Base-by-base conservation (phyloP, 768 basidiomycete species). In the Cytidiella melzeri region DNA sequence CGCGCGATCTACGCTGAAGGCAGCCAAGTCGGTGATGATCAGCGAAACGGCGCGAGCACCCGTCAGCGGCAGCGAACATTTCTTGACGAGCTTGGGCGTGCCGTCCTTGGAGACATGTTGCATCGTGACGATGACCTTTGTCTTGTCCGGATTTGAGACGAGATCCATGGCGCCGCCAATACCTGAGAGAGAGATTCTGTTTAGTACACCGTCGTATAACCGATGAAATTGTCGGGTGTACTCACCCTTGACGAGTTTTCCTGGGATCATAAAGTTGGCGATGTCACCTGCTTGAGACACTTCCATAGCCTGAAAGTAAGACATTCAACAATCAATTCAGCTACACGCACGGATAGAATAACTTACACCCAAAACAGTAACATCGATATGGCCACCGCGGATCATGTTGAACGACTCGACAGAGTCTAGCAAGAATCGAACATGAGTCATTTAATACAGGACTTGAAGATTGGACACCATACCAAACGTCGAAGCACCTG, bases 241-340 rank as follows among this genome's bases (percentile, higher is more conserved):
- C 63, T 11, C 55, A 78, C 86, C 87, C 74, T 87, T 89, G 26
- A 90, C 75, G 62, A 91, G 77, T 71, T 95, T 93, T 10, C 91
- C 90, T 9, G 92, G 93, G 62, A 95, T 92, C 92, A 95, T 96
- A 66, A 89, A 96, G 73, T 96, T 96, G 45, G 93, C 93, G 52
- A 96, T 84, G 62, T 96, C 93, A 42, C 89, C 92, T 4, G 81
- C 80, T 55, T 89, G 83, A 2, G 89, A 91, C 39, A 96, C 92
- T 75, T 96, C 80, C 88, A 96, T 90, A 4, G 91, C 91, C 87
- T 91, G 50, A 10, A 34, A 34, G 13, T 19, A 28, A 34, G 21
- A 36, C 9, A 36, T 39, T 46, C 40, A 44, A n/a, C 47, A 36
- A 20, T 12, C 19, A 12, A 43, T 30, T 26, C 13, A 26, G 39